Base-by-base conservation (phyloP, 495 filamentous ascomycete species). In the Cryomyces minteri region DNA sequence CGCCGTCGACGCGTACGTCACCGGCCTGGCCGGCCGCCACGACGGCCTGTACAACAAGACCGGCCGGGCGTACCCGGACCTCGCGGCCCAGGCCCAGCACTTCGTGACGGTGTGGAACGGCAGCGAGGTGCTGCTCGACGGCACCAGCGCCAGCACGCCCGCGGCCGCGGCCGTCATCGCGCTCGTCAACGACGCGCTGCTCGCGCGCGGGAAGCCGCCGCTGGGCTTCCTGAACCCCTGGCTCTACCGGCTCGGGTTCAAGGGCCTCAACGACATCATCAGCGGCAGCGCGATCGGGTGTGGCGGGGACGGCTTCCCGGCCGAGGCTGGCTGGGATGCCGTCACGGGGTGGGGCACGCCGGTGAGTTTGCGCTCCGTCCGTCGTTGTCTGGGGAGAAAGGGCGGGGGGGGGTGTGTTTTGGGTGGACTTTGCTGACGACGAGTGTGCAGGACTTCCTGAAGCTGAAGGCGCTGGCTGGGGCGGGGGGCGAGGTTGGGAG, bases 181-280 rank as follows among this genome's bases (percentile, higher is more conserved):
- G 5, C 51, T 65, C 2, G 51, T 65, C 39, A 65, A 65, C 43
- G 61, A 62, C 43, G 57, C 54, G 3, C 46, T 56, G 18, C 46
- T 65, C 37, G 52, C 57, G 30, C 44, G 39, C 2, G 59, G 61
- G 5, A 55, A 52, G 47, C 33, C 51, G 8, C 40, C 59, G 5
- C 51, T 65, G n/a, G 62, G 62, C 12, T 65, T 59, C 50, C 49
- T 65, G 45, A 65, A 65, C 43, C 62, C 62, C 1, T 63, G 55
- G 59, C 36, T 65, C 1, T 65, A 65, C 47, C 43, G 40, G 10
- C 52, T 44, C 32, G 61, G 47, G 4, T 55, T 57, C 46, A 52
- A 49, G 44, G 61, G 52, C n/a, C 50, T 65, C 33, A 60, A 44
- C 3, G 62, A 65, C 48, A 56, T 63, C 41, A 50, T 47, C 2